Conservation (phyloP, 2,329 filamentous ascomycete genomes). For the Fusarium mexicanum region DNA sequence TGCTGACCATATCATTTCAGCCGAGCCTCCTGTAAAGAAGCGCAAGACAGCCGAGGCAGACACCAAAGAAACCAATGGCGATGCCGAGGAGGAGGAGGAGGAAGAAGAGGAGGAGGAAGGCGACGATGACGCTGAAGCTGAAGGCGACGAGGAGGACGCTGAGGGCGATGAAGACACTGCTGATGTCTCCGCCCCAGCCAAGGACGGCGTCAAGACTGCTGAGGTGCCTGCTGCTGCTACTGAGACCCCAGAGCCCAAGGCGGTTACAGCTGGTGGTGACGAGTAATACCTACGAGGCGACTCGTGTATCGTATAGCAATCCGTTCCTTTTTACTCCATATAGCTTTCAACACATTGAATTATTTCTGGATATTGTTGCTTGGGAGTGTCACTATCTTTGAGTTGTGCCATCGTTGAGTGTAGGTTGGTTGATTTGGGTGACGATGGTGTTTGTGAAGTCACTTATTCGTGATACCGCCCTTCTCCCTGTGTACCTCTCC, state of each 20-base stretch:
- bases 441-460: background rate
- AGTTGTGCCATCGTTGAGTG: background rate
- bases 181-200: conserved; percentile 32
- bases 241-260: conserved; percentile 43
- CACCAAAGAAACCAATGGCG: conserved; percentile 47
- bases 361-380: background rate
- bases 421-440: background rate
- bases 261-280: conserved; percentile 44
- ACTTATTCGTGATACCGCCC: background rate
- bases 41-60: conserved; percentile 55
- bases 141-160: conserved; percentile 40
- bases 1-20: conserved; percentile 3
- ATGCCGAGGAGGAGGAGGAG: conserved; percentile 49
- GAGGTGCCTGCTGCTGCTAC: conserved; percentile 36
- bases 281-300: conserved; percentile 28
- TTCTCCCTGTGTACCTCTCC: background rate
- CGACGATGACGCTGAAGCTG: conserved; percentile 43
- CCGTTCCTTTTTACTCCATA: conserved; percentile 1
- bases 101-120: conserved; percentile 47
- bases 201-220: conserved; percentile 36
- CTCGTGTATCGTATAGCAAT: conserved; percentile 21
- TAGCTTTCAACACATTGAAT: background rate
- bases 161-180: conserved; percentile 43
- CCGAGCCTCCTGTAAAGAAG: conserved; percentile 58
- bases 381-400: background rate